A percentile compares a stretch with the other conserved stretches of the same genome.
These are phyloP conservation scores for Cytospora schulzeri DNA, from an alignment of 2,329 filamentous ascomycete genomes.

Conservation along the genomic window DNA sequence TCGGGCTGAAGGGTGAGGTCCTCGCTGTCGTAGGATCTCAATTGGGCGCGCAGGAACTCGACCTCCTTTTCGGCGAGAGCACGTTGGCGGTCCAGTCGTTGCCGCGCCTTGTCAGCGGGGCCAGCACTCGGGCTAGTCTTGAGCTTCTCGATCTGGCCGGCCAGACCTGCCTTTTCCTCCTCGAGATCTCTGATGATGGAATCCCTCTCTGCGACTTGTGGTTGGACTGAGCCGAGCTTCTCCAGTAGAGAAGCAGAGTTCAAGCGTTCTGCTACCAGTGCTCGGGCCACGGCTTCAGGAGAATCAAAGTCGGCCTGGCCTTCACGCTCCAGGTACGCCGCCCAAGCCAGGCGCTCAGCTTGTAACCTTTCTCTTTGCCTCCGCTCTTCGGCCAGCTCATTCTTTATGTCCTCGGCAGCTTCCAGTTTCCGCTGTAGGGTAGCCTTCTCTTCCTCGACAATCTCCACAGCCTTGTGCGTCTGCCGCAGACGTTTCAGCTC, in stretches of 20 bases:
- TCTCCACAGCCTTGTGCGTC: conserved; percentile 81
- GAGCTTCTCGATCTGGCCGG: conserved; percentile 70
- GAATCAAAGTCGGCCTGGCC: conserved; percentile 78
- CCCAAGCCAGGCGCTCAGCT: conserved; percentile 86
- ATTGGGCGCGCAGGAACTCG: conserved; percentile 88
- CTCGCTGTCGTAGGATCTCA: conserved; percentile 85
- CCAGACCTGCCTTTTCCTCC: conserved; percentile 65
- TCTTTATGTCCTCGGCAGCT: conserved; percentile 71
- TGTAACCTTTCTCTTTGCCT: conserved; percentile 85
- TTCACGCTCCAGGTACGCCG: conserved; percentile 76
- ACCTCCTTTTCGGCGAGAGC: conserved; percentile 87
- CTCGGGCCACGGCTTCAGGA: conserved; percentile 83
- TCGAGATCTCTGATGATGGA: conserved; percentile 73
- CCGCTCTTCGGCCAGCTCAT: conserved; percentile 76
- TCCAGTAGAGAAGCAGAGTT: conserved; percentile 80
- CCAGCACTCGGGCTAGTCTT: conserved; percentile 53
- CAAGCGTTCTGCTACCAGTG: conserved; percentile 79
- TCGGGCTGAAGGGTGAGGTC: conserved; percentile 84
- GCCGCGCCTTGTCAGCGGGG: conserved; percentile 66
- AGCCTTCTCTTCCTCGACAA: conserved; percentile 94
- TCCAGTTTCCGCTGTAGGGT: conserved; percentile 77
- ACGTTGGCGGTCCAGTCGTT: conserved; percentile 83
- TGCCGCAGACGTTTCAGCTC: conserved; percentile 84
- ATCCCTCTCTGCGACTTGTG: conserved; percentile 77
- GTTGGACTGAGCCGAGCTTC: conserved; percentile 74